phyloP scores from a whole-genome alignment of 2,329 filamentous ascomycete genomes.

The Ceratocystis alfenasii region DNA sequence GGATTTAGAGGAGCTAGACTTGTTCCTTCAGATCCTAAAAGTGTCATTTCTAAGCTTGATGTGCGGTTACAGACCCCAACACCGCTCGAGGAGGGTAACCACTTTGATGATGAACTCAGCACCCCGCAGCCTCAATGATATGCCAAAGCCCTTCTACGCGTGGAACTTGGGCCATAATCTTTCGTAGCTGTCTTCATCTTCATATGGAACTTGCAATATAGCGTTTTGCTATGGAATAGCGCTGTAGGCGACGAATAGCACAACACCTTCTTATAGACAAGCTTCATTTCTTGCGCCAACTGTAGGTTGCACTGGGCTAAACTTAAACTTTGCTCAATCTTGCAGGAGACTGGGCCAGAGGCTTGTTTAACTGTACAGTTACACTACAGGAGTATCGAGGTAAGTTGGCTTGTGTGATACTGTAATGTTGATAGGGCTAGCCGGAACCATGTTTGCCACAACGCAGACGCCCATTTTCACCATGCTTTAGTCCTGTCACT shows the following conservation, averaged over 20 bases:
- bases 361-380: conserved; percentile 46
- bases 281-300: conserved; percentile 62
- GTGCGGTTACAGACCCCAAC: too few species aligned
- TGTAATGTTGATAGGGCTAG: neutral
- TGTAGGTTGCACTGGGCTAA: conserved; percentile 43
- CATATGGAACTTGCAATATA: conserved; percentile 45
- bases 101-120: conserved; percentile 54
- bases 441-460: conserved; percentile 42
- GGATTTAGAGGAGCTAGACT: too few species aligned
- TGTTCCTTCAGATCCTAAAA: too few species aligned
- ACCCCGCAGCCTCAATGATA: conserved; percentile 49
- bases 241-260: conserved; percentile 72
- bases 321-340: conserved; percentile 57
- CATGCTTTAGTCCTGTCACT: conserved; percentile 54
- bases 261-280: conserved; percentile 54
- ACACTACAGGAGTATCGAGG: neutral
- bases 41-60: too few species aligned
- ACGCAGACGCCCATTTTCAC: conserved; percentile 49
- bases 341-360: conserved; percentile 51
- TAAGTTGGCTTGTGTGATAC: neutral
- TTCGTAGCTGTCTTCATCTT: too few species aligned
- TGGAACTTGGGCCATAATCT: too few species aligned
- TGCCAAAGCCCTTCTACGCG: too few species aligned
- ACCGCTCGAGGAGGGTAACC: too few species aligned
- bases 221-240: conserved; percentile 65